Base-by-base conservation (phyloP, 75 land plant species). In the Isoetes taiwanensis region DNA sequence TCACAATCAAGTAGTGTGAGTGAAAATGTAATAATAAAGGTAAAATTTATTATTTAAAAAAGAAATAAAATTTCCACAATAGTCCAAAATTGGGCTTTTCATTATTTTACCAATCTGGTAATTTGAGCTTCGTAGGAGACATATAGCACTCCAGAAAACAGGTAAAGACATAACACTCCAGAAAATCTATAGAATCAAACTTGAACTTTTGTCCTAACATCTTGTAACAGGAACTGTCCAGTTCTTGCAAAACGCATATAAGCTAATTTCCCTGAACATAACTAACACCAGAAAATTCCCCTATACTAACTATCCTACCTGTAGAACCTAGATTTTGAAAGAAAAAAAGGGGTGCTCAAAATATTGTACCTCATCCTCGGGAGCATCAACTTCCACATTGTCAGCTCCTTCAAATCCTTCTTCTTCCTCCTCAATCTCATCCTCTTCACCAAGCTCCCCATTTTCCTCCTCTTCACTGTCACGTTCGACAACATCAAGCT, bases 391-490 rank as follows among this genome's bases (percentile, higher is more conserved):
- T 12, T 58, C 58, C 1, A 63, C 65, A 17, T 50, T 63, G 20
- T 59, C 64, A 0, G 33, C 65, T 2, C 34, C 65, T 11, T 63
- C 65, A 17, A 25, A 53, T 21, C 32, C 69, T n/a, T 63, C 69
- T 11, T 64, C 69, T 1, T 63, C 40, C 19, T 67, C 69, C 2
- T 60, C 69, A 27, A 41, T 26, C 54, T 58, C 69, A 10, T 39
- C 52, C 17, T 67, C 48, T 14, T 26, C 69, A 46, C 61, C 69
- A 30, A 52, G 69, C 34, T 43, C 66, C 37, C 50, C 69, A 33
- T 61, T 43, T 28, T 67, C 68, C 28, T 64, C 68, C 14, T 33
- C 41, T 24, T 50, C 65, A 63, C 65, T 63, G 34, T 33, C 63
- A 28, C 58, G 65, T 35, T 39, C 69, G 50, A 60, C 20, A 0